A percentile compares a stretch with the other conserved stretches of the same genome.
These are phyloP conservation scores for Excoecaria agallocha DNA, from an alignment of 345 rosid genomes.

Conservation along the genomic window DNA sequence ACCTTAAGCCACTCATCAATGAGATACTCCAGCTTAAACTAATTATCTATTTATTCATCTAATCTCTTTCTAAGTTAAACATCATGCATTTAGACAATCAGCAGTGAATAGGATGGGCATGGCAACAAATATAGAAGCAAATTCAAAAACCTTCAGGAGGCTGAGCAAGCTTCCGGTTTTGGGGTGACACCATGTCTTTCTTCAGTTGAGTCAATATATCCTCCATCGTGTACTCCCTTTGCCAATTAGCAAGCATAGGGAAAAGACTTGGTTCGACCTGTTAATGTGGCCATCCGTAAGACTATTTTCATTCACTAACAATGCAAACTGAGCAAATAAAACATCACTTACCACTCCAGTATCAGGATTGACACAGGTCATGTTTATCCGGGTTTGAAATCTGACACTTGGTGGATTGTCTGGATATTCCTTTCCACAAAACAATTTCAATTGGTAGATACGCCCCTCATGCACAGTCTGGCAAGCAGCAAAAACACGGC, in stretches of 20 bases:
- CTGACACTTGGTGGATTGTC: slow-evolving; percentile 72
- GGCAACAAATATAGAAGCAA: slow-evolving; percentile 5
- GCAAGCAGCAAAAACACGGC: slow-evolving; percentile 18
- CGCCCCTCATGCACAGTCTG: slow-evolving; percentile 88
- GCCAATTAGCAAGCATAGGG: slow-evolving; percentile 74
- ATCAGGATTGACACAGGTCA: slow-evolving; percentile 77
- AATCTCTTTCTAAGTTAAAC: not conserved
- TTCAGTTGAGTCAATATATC: slow-evolving; percentile 64
- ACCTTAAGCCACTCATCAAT: not conserved
- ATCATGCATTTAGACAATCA: slow-evolving; percentile 2
- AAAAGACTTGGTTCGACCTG: slow-evolving; percentile 73
- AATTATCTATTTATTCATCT: not conserved
- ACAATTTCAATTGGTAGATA: slow-evolving; percentile 75
- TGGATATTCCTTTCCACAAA: slow-evolving; percentile 71
- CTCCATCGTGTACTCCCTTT: slow-evolving; percentile 71
- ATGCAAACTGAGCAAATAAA: not conserved
- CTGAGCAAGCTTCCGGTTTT: slow-evolving; percentile 70
- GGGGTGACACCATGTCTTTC: slow-evolving; percentile 80
- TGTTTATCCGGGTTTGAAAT: slow-evolving; percentile 69
- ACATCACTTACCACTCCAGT: slow-evolving; percentile 56
- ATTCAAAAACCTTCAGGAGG: slow-evolving; percentile 66
- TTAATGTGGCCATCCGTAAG: slow-evolving; percentile 17
- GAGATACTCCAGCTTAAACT: not conserved
- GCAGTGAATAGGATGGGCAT: not conserved
- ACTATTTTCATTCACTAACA: slow-evolving; percentile 1